Evolutionary conservation across 805 yeast species (phyloP).

Genomic region (Starmerella floris): DNA sequence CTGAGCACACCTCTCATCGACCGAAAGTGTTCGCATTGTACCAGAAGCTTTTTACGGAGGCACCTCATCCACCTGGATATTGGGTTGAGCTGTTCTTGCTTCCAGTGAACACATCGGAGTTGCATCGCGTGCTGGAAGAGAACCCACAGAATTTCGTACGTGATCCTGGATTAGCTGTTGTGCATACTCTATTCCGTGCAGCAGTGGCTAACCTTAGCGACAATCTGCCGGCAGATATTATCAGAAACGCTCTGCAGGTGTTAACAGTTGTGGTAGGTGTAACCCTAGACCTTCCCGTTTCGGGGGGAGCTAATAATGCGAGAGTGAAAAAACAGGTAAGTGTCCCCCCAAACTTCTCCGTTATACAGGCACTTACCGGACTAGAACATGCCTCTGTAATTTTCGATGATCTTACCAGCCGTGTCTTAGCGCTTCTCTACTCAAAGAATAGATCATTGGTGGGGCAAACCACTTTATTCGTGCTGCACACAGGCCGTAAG

Average conservation of each 20-base stretch:
- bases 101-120: conserved; percentile 19
- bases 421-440: conserved; percentile 22
- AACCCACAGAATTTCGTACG: conserved; percentile 12
- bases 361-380: conserved; percentile 26
- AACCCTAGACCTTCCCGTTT: conserved; percentile 7
- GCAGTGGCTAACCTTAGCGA: conserved; percentile 20
- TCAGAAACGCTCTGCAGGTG: conserved; percentile 8
- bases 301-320: not conserved
- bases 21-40: conserved; percentile 29
- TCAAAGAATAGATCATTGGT: conserved; percentile 12
- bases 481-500: conserved; percentile 24
- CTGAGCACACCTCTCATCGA: conserved; percentile 15
- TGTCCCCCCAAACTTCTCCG: not conserved
- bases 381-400: conserved; percentile 25
- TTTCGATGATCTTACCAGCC: conserved; percentile 24
- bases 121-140: conserved; percentile 12
- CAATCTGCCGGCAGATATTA: conserved; percentile 6
- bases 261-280: conserved; percentile 8
- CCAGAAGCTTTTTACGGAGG: conserved; percentile 22
- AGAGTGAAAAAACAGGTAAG: not conserved
- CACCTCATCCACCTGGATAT: conserved; percentile 22
- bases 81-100: conserved; percentile 28
- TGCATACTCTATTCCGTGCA: conserved; percentile 20
- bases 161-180: conserved; percentile 6
- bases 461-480: conserved; percentile 10